Percentiles rank a stretch among this genome's conserved stretches.
Conservation (phyloP, 768 basidiomycete genomes). For the Auriscalpium orientale region DNA sequence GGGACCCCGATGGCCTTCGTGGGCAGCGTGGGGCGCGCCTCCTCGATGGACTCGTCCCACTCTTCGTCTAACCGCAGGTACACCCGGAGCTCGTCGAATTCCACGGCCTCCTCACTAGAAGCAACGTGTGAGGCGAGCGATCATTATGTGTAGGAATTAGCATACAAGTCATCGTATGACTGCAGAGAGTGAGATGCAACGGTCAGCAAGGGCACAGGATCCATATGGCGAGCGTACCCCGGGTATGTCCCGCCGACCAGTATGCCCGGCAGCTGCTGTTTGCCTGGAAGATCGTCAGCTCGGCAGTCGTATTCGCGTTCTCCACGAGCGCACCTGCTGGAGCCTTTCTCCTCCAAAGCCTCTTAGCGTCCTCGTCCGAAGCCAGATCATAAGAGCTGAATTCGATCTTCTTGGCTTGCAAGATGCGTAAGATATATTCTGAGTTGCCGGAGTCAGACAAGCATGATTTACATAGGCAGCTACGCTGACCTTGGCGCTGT, state of each 20-base stretch:
- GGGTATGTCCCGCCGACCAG: conserved; percentile 67
- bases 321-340: conserved; percentile 41
- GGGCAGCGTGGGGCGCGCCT: conserved; percentile 46
- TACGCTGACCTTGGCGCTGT: conserved; percentile 57
- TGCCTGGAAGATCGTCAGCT: conserved; percentile 37
- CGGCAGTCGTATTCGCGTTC: background rate
- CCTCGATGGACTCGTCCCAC: conserved; percentile 54
- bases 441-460: conserved; percentile 1
- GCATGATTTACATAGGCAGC: background rate
- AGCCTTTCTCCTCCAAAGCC: conserved; percentile 74
- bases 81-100: conserved; percentile 59
- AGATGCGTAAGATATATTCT: conserved; percentile 77
- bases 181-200: conserved; percentile 20
- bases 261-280: conserved; percentile 79
- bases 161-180: conserved; percentile 74
- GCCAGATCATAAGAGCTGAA: conserved; percentile 82
- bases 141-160: conserved; percentile 2
- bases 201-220: background rate
- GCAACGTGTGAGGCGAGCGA: conserved; percentile 3
- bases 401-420: conserved; percentile 81
- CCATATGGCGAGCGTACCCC: conserved; percentile 45
- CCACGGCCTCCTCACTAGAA: conserved; percentile 76
- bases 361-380: conserved; percentile 74
- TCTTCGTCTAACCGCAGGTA: conserved; percentile 70
- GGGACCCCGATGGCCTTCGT: conserved; percentile 72